Percentiles rank a stretch among this genome's conserved stretches.
These are phyloP conservation scores for Talaromyces funiculosus DNA, from an alignment of 2,329 filamentous ascomycete species.

Conservation along the genomic window DNA sequence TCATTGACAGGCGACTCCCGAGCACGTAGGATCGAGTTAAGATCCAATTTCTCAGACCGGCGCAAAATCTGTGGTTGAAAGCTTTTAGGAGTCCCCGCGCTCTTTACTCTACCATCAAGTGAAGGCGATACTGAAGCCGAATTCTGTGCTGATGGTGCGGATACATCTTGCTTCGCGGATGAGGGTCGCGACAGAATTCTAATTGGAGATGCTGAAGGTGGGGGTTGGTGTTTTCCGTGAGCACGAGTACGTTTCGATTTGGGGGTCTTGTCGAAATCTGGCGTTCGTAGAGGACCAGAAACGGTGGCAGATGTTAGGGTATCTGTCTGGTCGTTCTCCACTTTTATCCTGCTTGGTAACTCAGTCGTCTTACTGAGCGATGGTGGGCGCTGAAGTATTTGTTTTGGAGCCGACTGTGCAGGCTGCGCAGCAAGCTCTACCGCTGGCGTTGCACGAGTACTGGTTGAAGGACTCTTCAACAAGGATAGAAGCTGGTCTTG, in stretches of 20 bases:
- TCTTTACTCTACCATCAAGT: slow-evolving; percentile 19
- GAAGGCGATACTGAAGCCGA: slow-evolving; percentile 16
- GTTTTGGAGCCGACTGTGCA: slow-evolving; percentile 29
- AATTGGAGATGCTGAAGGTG: slow-evolving; percentile 28
- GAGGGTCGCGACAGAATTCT: slow-evolving; percentile 35
- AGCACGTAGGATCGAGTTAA: slow-evolving; percentile 25
- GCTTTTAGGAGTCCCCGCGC: slow-evolving; percentile 33
- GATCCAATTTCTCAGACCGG: slow-evolving; percentile 39
- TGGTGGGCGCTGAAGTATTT: slow-evolving; percentile 29
- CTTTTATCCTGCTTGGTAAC: slow-evolving; percentile 15
- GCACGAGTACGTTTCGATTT: slow-evolving; percentile 19
- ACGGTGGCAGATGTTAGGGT: slow-evolving; percentile 34
- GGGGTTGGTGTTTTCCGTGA: slow-evolving; percentile 1
- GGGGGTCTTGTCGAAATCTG: slow-evolving; percentile 31
- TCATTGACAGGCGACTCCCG: slow-evolving; percentile 23
- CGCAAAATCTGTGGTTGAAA: slow-evolving; percentile 53
- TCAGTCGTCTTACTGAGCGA: slow-evolving; percentile 15
- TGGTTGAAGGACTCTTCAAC: slow-evolving; percentile 23
- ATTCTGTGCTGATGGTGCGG: slow-evolving; percentile 14
- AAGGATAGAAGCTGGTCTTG: slow-evolving; percentile 34
- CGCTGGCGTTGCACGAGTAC: slow-evolving; percentile 23
- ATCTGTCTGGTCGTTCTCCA: slow-evolving; percentile 16
- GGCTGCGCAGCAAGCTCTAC: slow-evolving; percentile 44
- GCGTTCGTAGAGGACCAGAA: slow-evolving; percentile 36
- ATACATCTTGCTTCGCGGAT: slow-evolving; percentile 24